Percentiles rank a stretch among this genome's conserved stretches.
Conservation (phyloP, 2,329 filamentous ascomycete species). For the Fusarium begoniae region DNA sequence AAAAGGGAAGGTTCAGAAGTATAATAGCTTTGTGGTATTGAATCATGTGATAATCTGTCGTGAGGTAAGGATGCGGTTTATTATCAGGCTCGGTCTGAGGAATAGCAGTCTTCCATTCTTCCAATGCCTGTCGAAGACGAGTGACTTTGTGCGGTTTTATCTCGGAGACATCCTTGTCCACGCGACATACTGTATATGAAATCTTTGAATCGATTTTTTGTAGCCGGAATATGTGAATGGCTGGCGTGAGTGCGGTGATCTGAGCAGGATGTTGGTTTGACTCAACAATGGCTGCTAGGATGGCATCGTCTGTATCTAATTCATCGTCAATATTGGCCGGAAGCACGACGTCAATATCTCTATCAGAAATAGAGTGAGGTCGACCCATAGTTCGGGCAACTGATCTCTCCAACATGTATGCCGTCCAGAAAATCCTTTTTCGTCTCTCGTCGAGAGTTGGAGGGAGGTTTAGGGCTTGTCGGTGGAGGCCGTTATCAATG, state of each 20-base stretch:
- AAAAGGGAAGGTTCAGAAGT: background rate
- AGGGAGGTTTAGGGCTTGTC: background rate
- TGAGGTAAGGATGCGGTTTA: background rate
- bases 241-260: background rate
- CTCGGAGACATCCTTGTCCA: background rate
- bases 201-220: background rate
- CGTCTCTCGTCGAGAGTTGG: background rate
- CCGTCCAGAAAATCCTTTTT: background rate
- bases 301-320: background rate
- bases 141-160: background rate
- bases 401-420: slow-evolving; percentile 1
- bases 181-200: background rate
- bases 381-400: background rate
- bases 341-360: background rate
- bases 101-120: background rate
- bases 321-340: background rate
- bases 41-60: background rate
- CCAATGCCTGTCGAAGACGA: background rate
- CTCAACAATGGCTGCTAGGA: background rate
- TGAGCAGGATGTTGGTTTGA: background rate
- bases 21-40: background rate
- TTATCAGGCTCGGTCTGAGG: background rate
- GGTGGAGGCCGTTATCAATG: background rate
- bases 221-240: background rate
- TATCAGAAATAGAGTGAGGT: background rate